phyloP scores from a whole-genome alignment of 441 rosid species.

The Capsella rubella region DNA sequence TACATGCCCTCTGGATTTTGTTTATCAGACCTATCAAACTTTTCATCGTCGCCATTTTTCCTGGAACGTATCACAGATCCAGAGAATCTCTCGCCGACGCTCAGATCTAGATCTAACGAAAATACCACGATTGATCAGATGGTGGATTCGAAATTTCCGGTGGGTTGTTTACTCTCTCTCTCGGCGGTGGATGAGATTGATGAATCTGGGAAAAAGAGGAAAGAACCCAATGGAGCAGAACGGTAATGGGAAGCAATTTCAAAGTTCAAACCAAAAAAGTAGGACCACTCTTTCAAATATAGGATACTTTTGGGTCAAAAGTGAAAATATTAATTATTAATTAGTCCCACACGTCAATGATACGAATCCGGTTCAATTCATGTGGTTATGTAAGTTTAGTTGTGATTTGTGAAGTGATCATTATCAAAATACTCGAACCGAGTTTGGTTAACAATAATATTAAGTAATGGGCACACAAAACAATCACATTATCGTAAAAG shows the following conservation, averaged over 20 bases:
- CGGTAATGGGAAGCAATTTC: slow-evolving; percentile 41
- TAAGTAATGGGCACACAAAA: slow-evolving; percentile 3
- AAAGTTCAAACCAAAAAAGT: slow-evolving; percentile 29
- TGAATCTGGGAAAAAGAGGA: slow-evolving; percentile 36
- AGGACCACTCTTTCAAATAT: slow-evolving; percentile 23
- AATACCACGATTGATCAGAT: neutral
- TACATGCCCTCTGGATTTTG: slow-evolving; percentile 96
- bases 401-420: too few relatives aligned
- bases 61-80: slow-evolving; percentile 43
- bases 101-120: slow-evolving; percentile 37
- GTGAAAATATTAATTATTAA: slow-evolving; percentile 14
- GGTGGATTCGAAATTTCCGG: slow-evolving; percentile 29
- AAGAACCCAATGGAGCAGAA: slow-evolving; percentile 26
- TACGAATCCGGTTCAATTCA: slow-evolving; percentile 21
- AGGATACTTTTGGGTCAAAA: neutral
- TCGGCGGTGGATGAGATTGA: slow-evolving; percentile 32
- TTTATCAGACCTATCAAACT: slow-evolving; percentile 96
- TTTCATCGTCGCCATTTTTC: slow-evolving; percentile 88
- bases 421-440: neutral
- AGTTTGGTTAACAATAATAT: neutral
- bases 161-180: slow-evolving; percentile 1
- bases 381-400: neutral
- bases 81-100: slow-evolving; percentile 34
- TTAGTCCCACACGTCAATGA: slow-evolving; percentile 16
- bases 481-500: slow-evolving; percentile 17